These are phyloP conservation scores for Trametes cubensis DNA, from an alignment of 768 basidiomycete species.

Conservation along the genomic window DNA sequence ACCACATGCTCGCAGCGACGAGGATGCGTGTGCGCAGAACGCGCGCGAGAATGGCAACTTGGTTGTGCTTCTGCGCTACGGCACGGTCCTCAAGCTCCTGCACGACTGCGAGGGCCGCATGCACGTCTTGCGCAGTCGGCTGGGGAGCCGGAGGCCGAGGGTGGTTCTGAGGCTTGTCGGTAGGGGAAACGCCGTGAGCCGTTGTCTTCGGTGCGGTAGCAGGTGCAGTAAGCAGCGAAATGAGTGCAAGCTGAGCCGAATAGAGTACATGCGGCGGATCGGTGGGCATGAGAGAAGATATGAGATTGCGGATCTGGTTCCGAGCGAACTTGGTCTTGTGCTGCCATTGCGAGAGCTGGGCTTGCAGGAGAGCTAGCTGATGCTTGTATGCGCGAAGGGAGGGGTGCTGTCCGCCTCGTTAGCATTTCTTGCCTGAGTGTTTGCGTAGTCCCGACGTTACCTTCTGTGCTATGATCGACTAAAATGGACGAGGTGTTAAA, in stretches of 20 bases:
- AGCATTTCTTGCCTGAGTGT: slow-evolving; percentile 6
- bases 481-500: not conserved
- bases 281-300: slow-evolving; percentile 46
- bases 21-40: slow-evolving; percentile 62
- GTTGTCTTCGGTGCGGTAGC: slow-evolving; percentile 13
- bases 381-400: slow-evolving; percentile 62
- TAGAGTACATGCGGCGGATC: slow-evolving; percentile 60
- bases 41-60: slow-evolving; percentile 51
- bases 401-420: slow-evolving; percentile 51
- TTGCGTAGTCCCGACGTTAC: slow-evolving; percentile 38
- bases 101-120: slow-evolving; percentile 36
- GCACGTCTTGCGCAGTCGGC: slow-evolving; percentile 30
- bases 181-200: slow-evolving; percentile 4
- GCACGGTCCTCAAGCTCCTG: slow-evolving; percentile 39
- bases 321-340: slow-evolving; percentile 63
- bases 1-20: slow-evolving; percentile 58
- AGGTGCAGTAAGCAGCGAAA: slow-evolving; percentile 47
- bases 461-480: slow-evolving; percentile 55
- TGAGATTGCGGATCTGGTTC: slow-evolving; percentile 56
- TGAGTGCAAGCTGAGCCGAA: slow-evolving; percentile 55
- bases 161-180: slow-evolving; percentile 4
- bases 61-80: slow-evolving; percentile 38
- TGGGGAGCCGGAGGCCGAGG: slow-evolving; percentile 21
- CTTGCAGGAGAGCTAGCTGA: slow-evolving; percentile 62
- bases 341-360: slow-evolving; percentile 55